These are phyloP conservation scores for Exophiala lecanii-corni DNA, from an alignment of 2,329 filamentous ascomycete species.

Conservation along the genomic window DNA sequence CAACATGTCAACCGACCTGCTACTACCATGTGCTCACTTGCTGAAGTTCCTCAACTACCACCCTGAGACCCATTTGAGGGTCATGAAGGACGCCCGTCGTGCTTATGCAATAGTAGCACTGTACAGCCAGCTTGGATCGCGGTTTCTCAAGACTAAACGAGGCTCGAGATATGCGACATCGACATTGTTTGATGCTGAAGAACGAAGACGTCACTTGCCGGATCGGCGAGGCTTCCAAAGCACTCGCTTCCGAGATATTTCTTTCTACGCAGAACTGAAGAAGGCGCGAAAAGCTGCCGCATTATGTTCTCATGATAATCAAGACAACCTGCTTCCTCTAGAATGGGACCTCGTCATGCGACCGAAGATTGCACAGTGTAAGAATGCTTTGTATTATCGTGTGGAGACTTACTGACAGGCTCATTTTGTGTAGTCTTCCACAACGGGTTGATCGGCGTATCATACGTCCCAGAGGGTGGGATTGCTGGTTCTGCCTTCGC, in stretches of 20 bases:
- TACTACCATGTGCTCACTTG: conserved; percentile 14
- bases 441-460: conserved; percentile 39
- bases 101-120: conserved; percentile 36
- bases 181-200: not conserved
- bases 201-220: not conserved
- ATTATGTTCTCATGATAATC: too few relatives aligned
- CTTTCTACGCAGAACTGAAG: conserved; percentile 29
- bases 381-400: too few relatives aligned
- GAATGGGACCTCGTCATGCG: conserved; percentile 41
- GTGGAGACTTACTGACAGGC: too few relatives aligned
- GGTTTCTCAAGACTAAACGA: too few relatives aligned
- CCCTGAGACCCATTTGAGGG: conserved; percentile 33
- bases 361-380: conserved; percentile 39
- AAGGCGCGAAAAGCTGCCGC: conserved; percentile 28
- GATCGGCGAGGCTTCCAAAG: not conserved
- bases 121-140: too few relatives aligned
- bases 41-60: conserved; percentile 27
- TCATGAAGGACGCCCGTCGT: conserved; percentile 36
- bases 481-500: conserved; percentile 28
- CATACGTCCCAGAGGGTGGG: not conserved
- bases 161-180: not conserved
- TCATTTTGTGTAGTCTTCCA: conserved; percentile 41
- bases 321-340: conserved; percentile 30
- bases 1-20: not conserved
- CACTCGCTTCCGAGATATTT: not conserved